Percentiles rank a stretch among this genome's conserved stretches.
phyloP scores from a whole-genome alignment of 2,329 filamentous ascomycete species.

The Alternaria brassicae region DNA sequence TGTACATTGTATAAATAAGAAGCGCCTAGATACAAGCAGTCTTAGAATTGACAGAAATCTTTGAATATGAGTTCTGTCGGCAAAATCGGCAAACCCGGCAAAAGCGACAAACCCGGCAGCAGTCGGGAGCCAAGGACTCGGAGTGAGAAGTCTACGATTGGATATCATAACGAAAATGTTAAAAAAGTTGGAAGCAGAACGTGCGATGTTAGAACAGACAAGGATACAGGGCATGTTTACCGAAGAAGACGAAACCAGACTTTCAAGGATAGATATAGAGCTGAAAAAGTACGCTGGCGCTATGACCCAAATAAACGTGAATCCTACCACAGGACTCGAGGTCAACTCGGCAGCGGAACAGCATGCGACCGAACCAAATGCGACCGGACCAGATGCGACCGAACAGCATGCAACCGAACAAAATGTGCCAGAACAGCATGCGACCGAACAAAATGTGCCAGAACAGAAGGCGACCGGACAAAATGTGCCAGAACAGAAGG shows the following conservation, averaged over 20 bases:
- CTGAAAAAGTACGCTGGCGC: not conserved
- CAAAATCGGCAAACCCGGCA: not conserved
- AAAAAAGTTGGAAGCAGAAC: conserved; percentile 10
- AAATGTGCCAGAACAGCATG: not conserved
- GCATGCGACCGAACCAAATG: not conserved
- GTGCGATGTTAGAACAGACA: not conserved
- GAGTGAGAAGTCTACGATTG: not conserved
- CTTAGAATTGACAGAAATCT: not conserved
- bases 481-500: not conserved
- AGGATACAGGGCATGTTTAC: not conserved
- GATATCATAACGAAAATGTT: not conserved
- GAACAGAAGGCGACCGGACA: not conserved
- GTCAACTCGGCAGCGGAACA: too few species aligned
- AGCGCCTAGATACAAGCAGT: not conserved
- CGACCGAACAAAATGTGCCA: not conserved
- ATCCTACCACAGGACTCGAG: too few species aligned
- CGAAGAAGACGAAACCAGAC: not conserved
- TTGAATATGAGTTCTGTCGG: not conserved
- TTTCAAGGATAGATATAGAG: not conserved
- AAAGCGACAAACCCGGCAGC: not conserved
- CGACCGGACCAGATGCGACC: too few species aligned
- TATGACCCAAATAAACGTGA: too few species aligned
- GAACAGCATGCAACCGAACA: not conserved
- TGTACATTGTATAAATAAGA: conserved; percentile 10
- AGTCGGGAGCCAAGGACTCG: not conserved